Base-by-base conservation (phyloP, 108 stramenopile species). In the Pseudonitzschia multiseries region DNA sequence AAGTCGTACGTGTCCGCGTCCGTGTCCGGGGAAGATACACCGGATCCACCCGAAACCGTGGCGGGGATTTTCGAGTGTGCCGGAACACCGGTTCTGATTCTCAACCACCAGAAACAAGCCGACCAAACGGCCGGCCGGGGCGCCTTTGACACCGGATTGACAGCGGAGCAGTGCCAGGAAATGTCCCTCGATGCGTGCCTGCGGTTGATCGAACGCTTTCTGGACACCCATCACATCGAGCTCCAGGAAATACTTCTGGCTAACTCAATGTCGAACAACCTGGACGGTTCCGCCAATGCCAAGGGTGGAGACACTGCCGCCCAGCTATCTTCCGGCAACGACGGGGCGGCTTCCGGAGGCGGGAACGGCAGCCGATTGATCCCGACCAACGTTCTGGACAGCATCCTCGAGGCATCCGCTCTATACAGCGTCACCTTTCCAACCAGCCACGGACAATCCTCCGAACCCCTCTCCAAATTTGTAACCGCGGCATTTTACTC, bases 31-130 rank as follows among this genome's bases (percentile, higher is more conserved):
- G 78, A 71, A 22, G 65, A 73, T 22, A 28, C 76, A 24, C 76
- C 74, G 32, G 79, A 84, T 66, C 77, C 80, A 31, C 89, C 93
- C 13, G 79, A 80, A 54, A 81, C 62, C 18, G 81, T 94, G 57
- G 79, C 73, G 24, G 88, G 92, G 57, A 94, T 94, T 46, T 89
- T 90, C 68, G 93, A 92, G 67, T 89, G 91, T 68, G 88, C 87
- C 12, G 89, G 91, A n/a, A 88, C 93, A 9, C 75, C 88, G 41
- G 59, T 86, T 68, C 78, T 94, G 80, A 75, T 88, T 46, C 63
- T 81, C 14, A 17, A 70, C 2, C 73, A 65, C 21, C 64, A 65
- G 14, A 50, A 65, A 21, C 73, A 29, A 36, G 10, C 26, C 21
- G 5, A 13, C 20, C 17, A 9, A 18, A 27, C 24, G 9, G 42